Evolutionary conservation across 1,284 basidiomycete species (phyloP), one percentile per base, ranked within the genome.

Genomic region (Trametes hirsuta): DNA sequence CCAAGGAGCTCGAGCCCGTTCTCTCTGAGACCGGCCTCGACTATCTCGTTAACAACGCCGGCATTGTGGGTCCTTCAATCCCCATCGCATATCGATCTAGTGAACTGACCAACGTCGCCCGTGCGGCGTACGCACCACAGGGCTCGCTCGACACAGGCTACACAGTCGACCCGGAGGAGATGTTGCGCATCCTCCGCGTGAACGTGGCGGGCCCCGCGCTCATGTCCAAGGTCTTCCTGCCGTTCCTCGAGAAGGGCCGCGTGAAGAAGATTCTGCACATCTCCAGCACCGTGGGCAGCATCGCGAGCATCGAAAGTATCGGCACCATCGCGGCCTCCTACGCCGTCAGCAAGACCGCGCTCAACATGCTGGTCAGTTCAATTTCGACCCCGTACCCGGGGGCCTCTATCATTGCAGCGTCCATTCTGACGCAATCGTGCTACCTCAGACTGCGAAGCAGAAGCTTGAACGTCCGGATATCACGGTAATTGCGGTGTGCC

Each of bases 11-110:
- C 18, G 50, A 44, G 35, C 35, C 48, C 2, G 51, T 57, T 18
- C 55, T 57, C 24, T 48, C 42, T 1, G 65, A 65, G 9, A 58
- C 53, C 0, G 73, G 75, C 1, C 68, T 78, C 22, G 75, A 78
- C 63, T 78, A 76, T 25, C 66, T 79, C 18, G 57, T 77, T 46
- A 77, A 78, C 63, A 78, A 76, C 45, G 76, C 77, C 24, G 76
- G 67, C 1, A 69, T 76, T 22, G 76, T 76, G 42, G 35, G 71
- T 36, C 2, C 35, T 51, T 8, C 30, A 5, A 8, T 30, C 30
- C 30, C 8, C 4, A 30, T 8, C 30, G 5, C 4, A 30, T 30
- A 12, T 22, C 21, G 3, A 14, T 4, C 5, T n/a, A 35, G 9
- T 34, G 18, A 18, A 18, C 25, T n/a, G 1, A 34, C 14, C 14